Evolutionary conservation across 768 basidiomycete species (phyloP), one percentile per base, ranked within the genome.

Genomic region (Lactifluus pinguis): DNA sequence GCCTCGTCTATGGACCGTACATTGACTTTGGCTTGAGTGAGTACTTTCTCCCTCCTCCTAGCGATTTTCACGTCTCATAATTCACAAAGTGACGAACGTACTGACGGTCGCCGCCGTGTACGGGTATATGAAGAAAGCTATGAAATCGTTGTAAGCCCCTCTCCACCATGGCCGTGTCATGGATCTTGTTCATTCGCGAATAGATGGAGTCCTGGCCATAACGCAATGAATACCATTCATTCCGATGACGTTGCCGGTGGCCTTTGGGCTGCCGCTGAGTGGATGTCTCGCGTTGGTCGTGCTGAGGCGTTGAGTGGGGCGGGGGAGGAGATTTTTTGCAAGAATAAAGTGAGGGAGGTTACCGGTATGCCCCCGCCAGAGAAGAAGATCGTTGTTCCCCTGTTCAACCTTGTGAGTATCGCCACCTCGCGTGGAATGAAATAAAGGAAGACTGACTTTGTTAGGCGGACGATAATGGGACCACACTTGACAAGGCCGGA

Each of bases 1-100:
- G 87, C 4, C 83, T 87, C 53, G 80, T 83, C 3, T 94, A 93
- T 70, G 92, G 92, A 4, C 90, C 92, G 1, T 90, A 90, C 67
- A 82, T 83, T 49, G 81, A 86, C 62, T 85, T 78, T 68, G 87
- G 89, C 55, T 55, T 65, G 32, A 67, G 68, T 67, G 51, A 29
- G 68, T 64, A 17, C 38, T 19, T 36, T 53, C n/a, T 8, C 44
- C 9, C 4, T 19, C 9, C 4, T 19, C 7, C 17, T 36, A 9
- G 4, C 25, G 32, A 30, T 29, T 14, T 19, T 42, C 38, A 5
- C 30, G 17, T 15, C 52, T 55, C 48, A 63, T 42, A 65, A 54
- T 19, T 3, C 5, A 10, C 54, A 25, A 66, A 90, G 89, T 89
- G 64, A 76, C 86, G 19, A 79, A 85, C 10, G 83, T 81, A 45